Percentiles rank a stretch among this genome's conserved stretches.
Conservation (phyloP, 345 rosid species). For the Lumnitzera littorea region DNA sequence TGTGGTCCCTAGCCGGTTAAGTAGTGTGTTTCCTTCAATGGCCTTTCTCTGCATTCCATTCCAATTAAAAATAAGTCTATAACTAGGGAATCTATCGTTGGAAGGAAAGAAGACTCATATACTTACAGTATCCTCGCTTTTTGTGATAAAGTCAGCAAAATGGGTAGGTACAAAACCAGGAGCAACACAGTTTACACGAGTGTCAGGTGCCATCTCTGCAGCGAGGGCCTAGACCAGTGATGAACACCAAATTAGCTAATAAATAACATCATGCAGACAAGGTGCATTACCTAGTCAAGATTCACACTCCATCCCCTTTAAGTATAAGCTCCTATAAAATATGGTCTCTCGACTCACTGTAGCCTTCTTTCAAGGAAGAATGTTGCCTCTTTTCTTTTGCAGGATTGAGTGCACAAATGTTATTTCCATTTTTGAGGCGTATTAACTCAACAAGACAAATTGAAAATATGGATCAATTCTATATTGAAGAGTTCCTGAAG, state of each 20-base stretch:
- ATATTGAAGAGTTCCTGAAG: background rate
- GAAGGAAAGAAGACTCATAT: conserved; percentile 2
- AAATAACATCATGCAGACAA: no score
- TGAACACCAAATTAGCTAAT: background rate
- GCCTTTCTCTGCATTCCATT: conserved; percentile 31
- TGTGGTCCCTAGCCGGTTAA: conserved; percentile 67
- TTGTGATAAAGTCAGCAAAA: conserved; percentile 55
- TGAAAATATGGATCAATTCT: background rate
- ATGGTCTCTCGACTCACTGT: no score
- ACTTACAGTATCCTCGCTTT: conserved; percentile 41
- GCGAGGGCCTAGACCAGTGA: conserved; percentile 66
- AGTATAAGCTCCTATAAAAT: no score
- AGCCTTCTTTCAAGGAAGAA: no score
- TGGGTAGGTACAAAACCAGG: conserved; percentile 92
- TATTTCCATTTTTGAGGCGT: no score
- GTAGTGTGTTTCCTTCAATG: conserved; percentile 48
- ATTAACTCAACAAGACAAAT: no score
- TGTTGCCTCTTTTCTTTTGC: no score
- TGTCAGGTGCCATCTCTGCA: conserved; percentile 68
- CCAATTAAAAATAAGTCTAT: conserved; percentile 6
- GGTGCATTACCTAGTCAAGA: no score
- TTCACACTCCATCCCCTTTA: no score
- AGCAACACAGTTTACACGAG: conserved; percentile 77
- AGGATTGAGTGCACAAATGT: no score
- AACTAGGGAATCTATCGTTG: background rate